These are phyloP conservation scores for Golubevia sp. DNA, from an alignment of 1,284 basidiomycete genomes.

Conservation along the genomic window DNA sequence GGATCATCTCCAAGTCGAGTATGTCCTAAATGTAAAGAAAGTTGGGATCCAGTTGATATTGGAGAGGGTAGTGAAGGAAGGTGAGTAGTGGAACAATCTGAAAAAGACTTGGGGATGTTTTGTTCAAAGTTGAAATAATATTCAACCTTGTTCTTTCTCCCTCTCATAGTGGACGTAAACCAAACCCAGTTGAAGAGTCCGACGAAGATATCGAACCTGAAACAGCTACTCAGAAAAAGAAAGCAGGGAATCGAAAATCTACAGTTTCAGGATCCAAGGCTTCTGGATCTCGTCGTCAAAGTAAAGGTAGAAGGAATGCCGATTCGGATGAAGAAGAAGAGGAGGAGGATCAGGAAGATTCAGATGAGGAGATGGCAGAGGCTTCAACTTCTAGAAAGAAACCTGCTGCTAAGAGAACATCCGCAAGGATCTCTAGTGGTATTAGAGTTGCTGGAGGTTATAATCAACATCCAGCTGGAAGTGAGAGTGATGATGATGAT, in stretches of 20 bases:
- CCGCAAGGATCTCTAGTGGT: background rate
- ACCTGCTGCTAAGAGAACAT: background rate
- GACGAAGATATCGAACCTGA: background rate
- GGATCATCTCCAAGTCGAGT: no score
- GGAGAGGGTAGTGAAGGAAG: conserved; percentile 66
- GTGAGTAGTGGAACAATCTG: conserved; percentile 22
- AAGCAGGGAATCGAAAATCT: conserved; percentile 56
- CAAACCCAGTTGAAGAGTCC: conserved; percentile 13
- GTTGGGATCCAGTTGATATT: conserved; percentile 47
- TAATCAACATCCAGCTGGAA: background rate
- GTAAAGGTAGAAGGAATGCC: conserved; percentile 31
- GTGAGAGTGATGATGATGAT: background rate
- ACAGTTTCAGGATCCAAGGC: conserved; percentile 16
- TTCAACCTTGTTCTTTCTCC: no score
- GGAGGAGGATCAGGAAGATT: conserved; percentile 60
- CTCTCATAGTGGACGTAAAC: background rate
- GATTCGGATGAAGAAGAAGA: conserved; percentile 62
- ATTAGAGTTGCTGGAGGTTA: background rate
- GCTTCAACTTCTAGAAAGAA: background rate
- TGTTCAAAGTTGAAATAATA: no score
- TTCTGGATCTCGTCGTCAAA: background rate
- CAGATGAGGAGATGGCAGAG: conserved; percentile 17
- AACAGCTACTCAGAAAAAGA: conserved; percentile 11
- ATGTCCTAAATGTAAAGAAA: conserved; percentile 15
- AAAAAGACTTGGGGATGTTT: conserved; percentile 3